phyloP scores from a whole-genome alignment of 1,284 basidiomycete genomes.

The Irpex sp. region DNA sequence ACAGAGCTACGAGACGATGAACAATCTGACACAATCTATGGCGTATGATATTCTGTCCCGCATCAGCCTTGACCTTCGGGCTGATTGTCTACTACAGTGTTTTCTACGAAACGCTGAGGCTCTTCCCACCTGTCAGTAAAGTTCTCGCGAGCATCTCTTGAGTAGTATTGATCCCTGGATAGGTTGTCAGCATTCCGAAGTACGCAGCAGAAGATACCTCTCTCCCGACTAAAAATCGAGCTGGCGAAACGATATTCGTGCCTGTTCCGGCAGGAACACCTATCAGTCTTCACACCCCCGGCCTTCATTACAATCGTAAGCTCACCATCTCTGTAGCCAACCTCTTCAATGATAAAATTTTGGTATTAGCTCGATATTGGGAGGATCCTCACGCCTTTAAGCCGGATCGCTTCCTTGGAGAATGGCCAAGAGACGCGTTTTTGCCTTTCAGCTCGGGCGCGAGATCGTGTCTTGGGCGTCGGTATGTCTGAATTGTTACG shows the following conservation, averaged over 20 bases:
- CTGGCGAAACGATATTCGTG: conserved; percentile 35
- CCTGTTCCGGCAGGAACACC: conserved; percentile 42
- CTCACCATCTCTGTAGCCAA: background rate
- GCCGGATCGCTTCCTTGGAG: conserved; percentile 47
- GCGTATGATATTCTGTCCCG: conserved; percentile 29
- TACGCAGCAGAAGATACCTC: conserved; percentile 41
- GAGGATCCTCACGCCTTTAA: conserved; percentile 45
- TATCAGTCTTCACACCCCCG: conserved; percentile 35
- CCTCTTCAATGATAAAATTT: background rate
- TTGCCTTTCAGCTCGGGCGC: conserved; percentile 49
- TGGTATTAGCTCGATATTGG: conserved; percentile 46
- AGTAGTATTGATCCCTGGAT: background rate
- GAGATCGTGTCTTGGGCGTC: conserved; percentile 13
- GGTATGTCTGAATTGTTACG: conserved; percentile 1
- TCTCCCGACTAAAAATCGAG: conserved; percentile 30
- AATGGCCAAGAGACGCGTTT: conserved; percentile 49
- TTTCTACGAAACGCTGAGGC: conserved; percentile 53
- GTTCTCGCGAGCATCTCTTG: background rate
- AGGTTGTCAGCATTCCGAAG: conserved; percentile 50
- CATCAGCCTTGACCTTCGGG: background rate
- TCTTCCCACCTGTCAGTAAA: conserved; percentile 49
- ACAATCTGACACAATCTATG: conserved; percentile 46
- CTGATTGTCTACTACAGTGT: conserved; percentile 30
- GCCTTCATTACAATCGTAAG: conserved; percentile 36
- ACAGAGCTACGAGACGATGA: conserved; percentile 25